Evolutionary conservation across 208 protist genomes (phyloP).

Genomic region (Trichomonas tenax): DNA sequence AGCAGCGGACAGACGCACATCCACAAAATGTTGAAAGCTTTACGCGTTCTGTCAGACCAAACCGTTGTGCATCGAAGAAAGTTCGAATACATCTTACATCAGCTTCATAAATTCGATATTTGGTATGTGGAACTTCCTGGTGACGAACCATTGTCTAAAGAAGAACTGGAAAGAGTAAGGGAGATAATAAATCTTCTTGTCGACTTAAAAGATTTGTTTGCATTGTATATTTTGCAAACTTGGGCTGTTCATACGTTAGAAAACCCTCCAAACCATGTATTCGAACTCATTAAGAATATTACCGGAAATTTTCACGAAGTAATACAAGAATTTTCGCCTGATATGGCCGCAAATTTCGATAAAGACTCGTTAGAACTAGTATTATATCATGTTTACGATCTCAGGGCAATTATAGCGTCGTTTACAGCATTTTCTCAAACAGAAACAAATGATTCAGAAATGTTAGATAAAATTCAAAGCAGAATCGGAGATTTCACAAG

Average conservation of each 20-base stretch:
- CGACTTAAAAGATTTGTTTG: background rate
- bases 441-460: background rate
- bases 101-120: background rate
- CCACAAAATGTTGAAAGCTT: background rate
- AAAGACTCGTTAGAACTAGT: background rate
- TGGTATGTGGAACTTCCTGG: background rate
- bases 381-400: background rate
- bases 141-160: background rate
- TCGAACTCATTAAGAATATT: background rate
- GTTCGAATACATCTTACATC: background rate
- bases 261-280: background rate
- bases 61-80: constrained; percentile 9
- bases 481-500: background rate
- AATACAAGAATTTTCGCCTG: no score
- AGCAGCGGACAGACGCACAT: background rate
- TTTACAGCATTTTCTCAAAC: background rate
- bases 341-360: background rate
- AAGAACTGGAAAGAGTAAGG: background rate
- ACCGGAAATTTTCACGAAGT: background rate
- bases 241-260: background rate
- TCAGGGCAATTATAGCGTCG: background rate
- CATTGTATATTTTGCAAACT: background rate
- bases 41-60: background rate
- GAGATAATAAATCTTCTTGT: background rate
- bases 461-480: background rate